These are phyloP conservation scores for Phlebiopsis flavidoalba DNA, from an alignment of 768 basidiomycete genomes.

Conservation along the genomic window DNA sequence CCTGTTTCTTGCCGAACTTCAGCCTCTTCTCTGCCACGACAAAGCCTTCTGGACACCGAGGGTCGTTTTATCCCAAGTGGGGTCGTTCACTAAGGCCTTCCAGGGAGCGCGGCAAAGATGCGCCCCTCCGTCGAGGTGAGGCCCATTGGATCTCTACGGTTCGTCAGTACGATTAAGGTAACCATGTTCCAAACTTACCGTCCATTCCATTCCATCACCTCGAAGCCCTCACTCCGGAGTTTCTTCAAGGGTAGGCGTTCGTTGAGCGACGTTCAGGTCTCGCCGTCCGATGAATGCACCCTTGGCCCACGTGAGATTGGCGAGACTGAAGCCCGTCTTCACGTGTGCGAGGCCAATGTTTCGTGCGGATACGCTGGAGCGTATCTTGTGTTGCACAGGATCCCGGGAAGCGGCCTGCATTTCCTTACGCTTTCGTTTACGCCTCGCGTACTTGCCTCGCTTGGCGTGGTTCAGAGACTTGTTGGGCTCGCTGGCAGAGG, in stretches of 20 bases:
- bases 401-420: no score
- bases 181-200: neutral
- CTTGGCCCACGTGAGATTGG: neutral
- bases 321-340: neutral
- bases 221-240: neutral
- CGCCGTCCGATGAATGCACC: neutral
- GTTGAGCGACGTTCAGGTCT: no score
- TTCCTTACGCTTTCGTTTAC: no score
- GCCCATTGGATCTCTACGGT: neutral
- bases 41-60: neutral
- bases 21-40: neutral
- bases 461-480: no score
- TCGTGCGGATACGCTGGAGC: neutral
- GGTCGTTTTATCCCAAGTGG: neutral
- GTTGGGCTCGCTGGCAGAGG: no score
- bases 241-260: neutral
- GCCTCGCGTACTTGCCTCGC: no score
- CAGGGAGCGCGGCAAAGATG: neutral
- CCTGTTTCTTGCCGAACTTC: neutral
- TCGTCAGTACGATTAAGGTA: neutral
- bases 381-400: neutral
- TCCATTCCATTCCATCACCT: neutral
- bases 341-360: neutral
- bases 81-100: neutral
- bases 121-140: neutral